Evolutionary conservation across 2,329 filamentous ascomycete genomes (phyloP), one percentile per base, ranked within the genome.

Genomic region (Meredithiella fracta): DNA sequence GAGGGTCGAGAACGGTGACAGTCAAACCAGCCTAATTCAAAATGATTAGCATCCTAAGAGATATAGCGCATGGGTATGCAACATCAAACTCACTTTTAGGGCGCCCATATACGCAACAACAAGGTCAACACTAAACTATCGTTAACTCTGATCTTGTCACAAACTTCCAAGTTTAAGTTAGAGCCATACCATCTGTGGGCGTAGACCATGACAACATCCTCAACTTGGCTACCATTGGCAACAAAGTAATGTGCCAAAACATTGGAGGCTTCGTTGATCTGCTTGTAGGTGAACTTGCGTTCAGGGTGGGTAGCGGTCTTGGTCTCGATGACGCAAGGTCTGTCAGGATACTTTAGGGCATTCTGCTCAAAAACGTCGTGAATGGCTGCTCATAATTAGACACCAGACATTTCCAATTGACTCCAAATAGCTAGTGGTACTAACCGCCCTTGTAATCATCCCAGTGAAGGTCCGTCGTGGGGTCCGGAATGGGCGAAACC

Each of bases 181-280:
- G 3, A 31, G 49, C 86, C 83, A 31, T 53, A 56, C 57, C 81
- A 81, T 58, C 90, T 80, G 68, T 95, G 79, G 56, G 87, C 87
- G 65, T 82, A 96, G 60, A 92, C 86, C 86, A 95, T 94, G 63
- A 95, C 88, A 1, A 95, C 89, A 65, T 97, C 89, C 7, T 88
- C 89, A 62, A 80, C 74, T 58, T 81, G 74, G 60, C 88, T 74
- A 58, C 90, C 89, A 63, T 80, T 75, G 53, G 83, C 74, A 55
- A 85, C 77, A 20, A 96, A 75, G 65, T 94, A 79, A 68, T 94
- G 82, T 22, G 88, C 86, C 5, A 96, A 68, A 17, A 80, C 74
- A 66, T 94, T 94, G 29, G 86, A 85, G 0, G 84, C 83, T 70
- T 95, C 85, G 65, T 89, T 77, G 65, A 97, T 95, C 64, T 94